phyloP scores from a whole-genome alignment of 176 grass and related monocot species.

The Oryza rufipogon region DNA sequence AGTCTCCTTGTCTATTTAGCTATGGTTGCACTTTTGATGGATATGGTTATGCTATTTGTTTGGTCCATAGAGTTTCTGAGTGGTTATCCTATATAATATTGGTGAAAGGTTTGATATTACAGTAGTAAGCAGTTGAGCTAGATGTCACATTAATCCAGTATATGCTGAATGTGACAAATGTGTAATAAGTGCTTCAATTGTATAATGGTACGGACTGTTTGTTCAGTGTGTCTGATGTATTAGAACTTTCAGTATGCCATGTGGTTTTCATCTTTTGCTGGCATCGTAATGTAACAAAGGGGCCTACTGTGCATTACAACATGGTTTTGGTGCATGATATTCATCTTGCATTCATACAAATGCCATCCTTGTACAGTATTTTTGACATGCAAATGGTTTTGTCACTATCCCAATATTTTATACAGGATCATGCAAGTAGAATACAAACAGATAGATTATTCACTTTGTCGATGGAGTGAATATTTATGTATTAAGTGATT shows the following conservation, averaged over 20 bases:
- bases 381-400: no score
- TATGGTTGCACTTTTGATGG: neutral
- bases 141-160: neutral
- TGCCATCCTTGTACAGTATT: no score
- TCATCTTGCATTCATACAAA: no score
- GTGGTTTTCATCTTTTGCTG: neutral
- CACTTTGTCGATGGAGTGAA: neutral
- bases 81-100: no score
- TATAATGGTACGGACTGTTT: neutral
- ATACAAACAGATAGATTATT: neutral
- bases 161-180: neutral
- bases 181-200: neutral
- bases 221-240: neutral
- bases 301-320: no score
- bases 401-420: neutral
- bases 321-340: no score
- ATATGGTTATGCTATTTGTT: neutral
- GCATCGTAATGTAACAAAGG: neutral
- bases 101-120: no score
- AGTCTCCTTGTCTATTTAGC: neutral
- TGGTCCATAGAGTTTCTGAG: neutral
- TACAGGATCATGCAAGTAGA: neutral
- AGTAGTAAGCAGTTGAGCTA: no score
- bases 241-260: neutral
- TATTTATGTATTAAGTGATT: neutral